phyloP scores from a whole-genome alignment of 768 basidiomycete genomes.

The Sutorius australiensis region DNA sequence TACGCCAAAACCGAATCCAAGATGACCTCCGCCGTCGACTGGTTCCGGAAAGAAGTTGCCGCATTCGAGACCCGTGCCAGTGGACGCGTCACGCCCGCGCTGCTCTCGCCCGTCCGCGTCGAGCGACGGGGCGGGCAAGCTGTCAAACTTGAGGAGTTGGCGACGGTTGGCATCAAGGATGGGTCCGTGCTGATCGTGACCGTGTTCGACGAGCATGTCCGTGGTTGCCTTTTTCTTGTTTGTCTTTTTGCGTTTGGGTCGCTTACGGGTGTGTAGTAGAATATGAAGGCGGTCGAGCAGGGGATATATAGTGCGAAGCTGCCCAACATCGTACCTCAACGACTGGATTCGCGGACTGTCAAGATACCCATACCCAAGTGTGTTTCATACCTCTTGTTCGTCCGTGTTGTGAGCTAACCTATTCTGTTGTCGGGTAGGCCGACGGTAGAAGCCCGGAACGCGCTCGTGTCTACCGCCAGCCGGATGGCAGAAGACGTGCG shows the following conservation, averaged over 20 bases:
- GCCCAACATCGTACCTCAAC: constrained; percentile 69
- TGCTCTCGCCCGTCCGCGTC: constrained; percentile 69
- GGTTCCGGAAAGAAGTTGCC: constrained; percentile 77
- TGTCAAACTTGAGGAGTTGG: constrained; percentile 60
- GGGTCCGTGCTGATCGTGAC: constrained; percentile 71
- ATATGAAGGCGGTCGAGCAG: constrained; percentile 68
- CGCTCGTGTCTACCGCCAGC: constrained; percentile 50
- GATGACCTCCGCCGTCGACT: constrained; percentile 65
- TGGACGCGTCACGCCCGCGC: constrained; percentile 70
- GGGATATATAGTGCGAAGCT: constrained; percentile 74
- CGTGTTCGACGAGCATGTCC: constrained; percentile 74
- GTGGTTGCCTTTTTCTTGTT: constrained; percentile 17
- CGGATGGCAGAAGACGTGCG: constrained; percentile 74
- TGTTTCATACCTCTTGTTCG: constrained; percentile 6
- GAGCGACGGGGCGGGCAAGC: constrained; percentile 38
- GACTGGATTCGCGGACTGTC: constrained; percentile 65
- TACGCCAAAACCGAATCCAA: constrained; percentile 58
- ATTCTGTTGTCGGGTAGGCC: constrained; percentile 43
- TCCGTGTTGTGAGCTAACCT: neutral
- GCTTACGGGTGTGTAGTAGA: constrained; percentile 46
- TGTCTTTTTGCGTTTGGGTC: constrained; percentile 1
- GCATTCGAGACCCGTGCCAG: constrained; percentile 64
- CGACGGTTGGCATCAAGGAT: constrained; percentile 78
- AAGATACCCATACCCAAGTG: constrained; percentile 81
- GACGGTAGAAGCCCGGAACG: constrained; percentile 66